Conservation (phyloP, 441 rosid genomes). For the Erysimum cheiri region DNA sequence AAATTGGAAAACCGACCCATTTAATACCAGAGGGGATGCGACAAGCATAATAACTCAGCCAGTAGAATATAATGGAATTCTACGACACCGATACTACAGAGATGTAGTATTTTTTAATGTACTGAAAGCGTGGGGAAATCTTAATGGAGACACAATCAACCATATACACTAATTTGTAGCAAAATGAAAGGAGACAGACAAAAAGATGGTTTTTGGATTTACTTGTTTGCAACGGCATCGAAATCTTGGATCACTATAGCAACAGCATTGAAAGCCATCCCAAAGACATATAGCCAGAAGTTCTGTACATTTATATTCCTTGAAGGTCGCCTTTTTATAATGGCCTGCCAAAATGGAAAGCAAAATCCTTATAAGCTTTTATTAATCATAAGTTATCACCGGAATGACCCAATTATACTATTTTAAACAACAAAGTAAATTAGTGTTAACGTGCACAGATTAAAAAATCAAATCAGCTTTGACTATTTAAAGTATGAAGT, state of each 20-base stretch:
- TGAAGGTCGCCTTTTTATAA: constrained; percentile 87
- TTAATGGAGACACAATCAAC: constrained; percentile 2
- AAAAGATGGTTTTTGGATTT: constrained; percentile 41
- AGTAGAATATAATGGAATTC: background rate
- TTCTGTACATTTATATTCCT: constrained; percentile 96
- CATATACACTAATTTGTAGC: constrained; percentile 10
- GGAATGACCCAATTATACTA: constrained; percentile 1
- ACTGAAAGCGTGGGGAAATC: background rate
- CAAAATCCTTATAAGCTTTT: constrained; percentile 20
- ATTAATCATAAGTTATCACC: background rate
- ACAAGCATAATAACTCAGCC: background rate
- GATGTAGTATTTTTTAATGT: background rate
- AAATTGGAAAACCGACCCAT: constrained; percentile 11
- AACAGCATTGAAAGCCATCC: constrained; percentile 93
- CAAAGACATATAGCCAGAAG: constrained; percentile 92
- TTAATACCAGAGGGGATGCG: constrained; percentile 22
- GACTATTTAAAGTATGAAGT: background rate
- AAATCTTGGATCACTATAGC: constrained; percentile 91
- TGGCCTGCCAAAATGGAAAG: constrained; percentile 70
- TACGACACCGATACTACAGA: constrained; percentile 3
- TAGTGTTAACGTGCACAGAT: background rate
- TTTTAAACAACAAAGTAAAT: background rate
- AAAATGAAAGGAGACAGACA: constrained; percentile 12
- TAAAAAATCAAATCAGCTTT: background rate
- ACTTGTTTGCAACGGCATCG: constrained; percentile 87